phyloP scores from a whole-genome alignment of 352 stramenopile genomes.

The Phytophthora quininea region DNA sequence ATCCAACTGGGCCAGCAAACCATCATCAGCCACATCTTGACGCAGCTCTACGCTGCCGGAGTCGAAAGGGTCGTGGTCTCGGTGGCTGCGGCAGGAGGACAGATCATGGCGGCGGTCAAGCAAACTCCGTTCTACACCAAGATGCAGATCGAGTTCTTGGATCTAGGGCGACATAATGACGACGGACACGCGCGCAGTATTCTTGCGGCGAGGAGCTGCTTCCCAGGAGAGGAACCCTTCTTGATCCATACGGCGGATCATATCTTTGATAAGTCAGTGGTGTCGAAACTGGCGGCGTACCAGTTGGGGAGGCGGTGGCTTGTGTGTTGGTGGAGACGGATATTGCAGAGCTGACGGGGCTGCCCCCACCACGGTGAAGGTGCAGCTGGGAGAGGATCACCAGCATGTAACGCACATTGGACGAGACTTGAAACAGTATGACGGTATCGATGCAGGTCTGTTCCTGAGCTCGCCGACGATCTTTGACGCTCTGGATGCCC shows the following conservation, averaged over 20 bases:
- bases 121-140: slow-evolving; percentile 73
- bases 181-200: slow-evolving; percentile 77
- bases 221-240: slow-evolving; percentile 64
- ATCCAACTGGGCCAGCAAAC: slow-evolving; percentile 75
- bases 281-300: slow-evolving; percentile 66
- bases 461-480: slow-evolving; percentile 77
- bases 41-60: slow-evolving; percentile 75
- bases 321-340: slow-evolving; percentile 82
- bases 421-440: slow-evolving; percentile 56
- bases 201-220: slow-evolving; percentile 70
- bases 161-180: slow-evolving; percentile 68
- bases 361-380: slow-evolving; percentile 69
- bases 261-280: slow-evolving; percentile 86
- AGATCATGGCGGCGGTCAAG: slow-evolving; percentile 71
- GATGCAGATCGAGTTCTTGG: slow-evolving; percentile 86
- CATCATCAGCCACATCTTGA: slow-evolving; percentile 82
- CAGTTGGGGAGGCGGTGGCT: slow-evolving; percentile 60
- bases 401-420: slow-evolving; percentile 62
- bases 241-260: slow-evolving; percentile 87
- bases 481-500: slow-evolving; percentile 65
- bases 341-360: slow-evolving; percentile 58
- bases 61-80: slow-evolving; percentile 84
- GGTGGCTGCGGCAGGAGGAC: slow-evolving; percentile 56
- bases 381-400: slow-evolving; percentile 62
- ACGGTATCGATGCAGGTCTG: slow-evolving; percentile 73